Conservation (phyloP, 345 rosid species). For the Leavenworthia alabamica region DNA sequence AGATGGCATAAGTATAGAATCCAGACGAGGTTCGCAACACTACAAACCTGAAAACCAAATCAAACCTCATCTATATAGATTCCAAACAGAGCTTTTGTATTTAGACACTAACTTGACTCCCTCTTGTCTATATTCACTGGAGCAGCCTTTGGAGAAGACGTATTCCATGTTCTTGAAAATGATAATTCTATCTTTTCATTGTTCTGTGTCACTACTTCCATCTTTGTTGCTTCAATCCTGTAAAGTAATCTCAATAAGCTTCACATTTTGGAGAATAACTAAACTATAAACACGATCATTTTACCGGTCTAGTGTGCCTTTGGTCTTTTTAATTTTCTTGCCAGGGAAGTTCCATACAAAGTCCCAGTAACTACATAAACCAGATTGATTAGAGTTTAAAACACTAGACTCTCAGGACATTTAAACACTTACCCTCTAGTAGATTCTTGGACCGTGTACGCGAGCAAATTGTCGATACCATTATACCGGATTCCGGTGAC, state of each 20-base stretch:
- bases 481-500: slow-evolving; percentile 56
- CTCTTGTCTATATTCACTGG: slow-evolving; percentile 71
- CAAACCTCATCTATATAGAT: not conserved
- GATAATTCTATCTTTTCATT: slow-evolving; percentile 60
- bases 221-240: slow-evolving; percentile 58
- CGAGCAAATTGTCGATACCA: slow-evolving; percentile 74
- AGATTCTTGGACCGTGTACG: slow-evolving; percentile 51
- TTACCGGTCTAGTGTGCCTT: slow-evolving; percentile 29
- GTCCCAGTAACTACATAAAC: slow-evolving; percentile 30
- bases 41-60: slow-evolving; percentile 46
- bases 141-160: slow-evolving; percentile 35
- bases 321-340: slow-evolving; percentile 21
- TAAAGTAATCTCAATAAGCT: slow-evolving; percentile 2
- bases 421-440: slow-evolving; percentile 55
- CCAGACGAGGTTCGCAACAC: slow-evolving; percentile 73
- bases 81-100: not conserved
- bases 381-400: not conserved
- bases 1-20: slow-evolving; percentile 73
- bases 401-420: not conserved
- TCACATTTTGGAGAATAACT: not conserved
- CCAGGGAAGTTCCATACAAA: slow-evolving; percentile 34
- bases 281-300: not conserved
- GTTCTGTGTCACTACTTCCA: slow-evolving; percentile 39
- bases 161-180: slow-evolving; percentile 50
- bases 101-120: slow-evolving; percentile 12